Conservation (phyloP, 345 rosid species). For the Microcos paniculata region DNA sequence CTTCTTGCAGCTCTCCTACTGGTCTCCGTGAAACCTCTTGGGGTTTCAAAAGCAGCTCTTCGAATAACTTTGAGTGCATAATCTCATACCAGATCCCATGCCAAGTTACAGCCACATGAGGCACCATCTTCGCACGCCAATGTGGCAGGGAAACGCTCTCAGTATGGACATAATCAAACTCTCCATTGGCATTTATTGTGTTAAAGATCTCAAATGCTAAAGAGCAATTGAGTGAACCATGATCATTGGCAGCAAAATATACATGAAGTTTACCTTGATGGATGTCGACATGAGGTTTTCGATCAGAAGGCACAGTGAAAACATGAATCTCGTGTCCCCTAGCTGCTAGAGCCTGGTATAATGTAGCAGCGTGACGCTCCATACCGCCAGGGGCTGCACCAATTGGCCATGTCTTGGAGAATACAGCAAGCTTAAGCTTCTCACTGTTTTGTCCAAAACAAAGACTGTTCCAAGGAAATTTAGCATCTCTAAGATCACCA, state of each 20-base stretch:
- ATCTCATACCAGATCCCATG: constrained; percentile 78
- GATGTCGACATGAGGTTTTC: constrained; percentile 35
- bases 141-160: constrained; percentile 77
- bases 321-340: constrained; percentile 70
- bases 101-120: constrained; percentile 70
- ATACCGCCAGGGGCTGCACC: constrained; percentile 66
- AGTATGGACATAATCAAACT: constrained; percentile 63
- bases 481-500: constrained; percentile 62
- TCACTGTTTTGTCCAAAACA: constrained; percentile 47
- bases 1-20: constrained; percentile 47
- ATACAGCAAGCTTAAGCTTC: constrained; percentile 69
- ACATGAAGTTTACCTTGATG: constrained; percentile 54
- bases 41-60: constrained; percentile 50
- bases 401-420: constrained; percentile 75
- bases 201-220: constrained; percentile 60
- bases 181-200: constrained; percentile 24
- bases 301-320: constrained; percentile 64
- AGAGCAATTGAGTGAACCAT: constrained; percentile 54
- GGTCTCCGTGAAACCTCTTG: constrained; percentile 22
- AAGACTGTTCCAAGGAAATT: constrained; percentile 66
- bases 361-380: constrained; percentile 71
- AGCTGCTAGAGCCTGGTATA: constrained; percentile 53
- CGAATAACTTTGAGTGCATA: constrained; percentile 66
- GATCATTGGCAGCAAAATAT: constrained; percentile 58
- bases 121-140: constrained; percentile 52